phyloP scores from a whole-genome alignment of 495 filamentous ascomycete species.

The Cladorrhinum samala region DNA sequence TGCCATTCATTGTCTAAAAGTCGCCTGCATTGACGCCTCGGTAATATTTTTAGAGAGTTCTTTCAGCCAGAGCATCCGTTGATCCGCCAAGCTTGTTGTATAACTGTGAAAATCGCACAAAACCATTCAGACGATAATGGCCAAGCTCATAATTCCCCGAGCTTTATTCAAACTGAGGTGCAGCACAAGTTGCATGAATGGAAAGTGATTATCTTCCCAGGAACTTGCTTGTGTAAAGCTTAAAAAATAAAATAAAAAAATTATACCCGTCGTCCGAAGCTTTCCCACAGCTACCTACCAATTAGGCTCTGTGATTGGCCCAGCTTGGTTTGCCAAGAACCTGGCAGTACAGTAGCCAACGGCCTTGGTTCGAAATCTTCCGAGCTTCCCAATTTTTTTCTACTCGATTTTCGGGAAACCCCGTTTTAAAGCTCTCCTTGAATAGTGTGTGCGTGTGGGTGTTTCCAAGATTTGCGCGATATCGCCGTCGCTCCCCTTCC shows the following conservation, averaged over 20 bases:
- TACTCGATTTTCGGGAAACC: conserved; percentile 1
- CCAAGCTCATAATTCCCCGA: no score
- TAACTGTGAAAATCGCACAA: background rate
- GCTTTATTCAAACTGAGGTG: no score
- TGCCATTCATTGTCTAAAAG: background rate
- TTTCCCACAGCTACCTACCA: conserved; percentile 12
- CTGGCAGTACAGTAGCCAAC: conserved; percentile 13
- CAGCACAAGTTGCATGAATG: no score
- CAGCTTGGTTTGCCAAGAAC: conserved; percentile 15
- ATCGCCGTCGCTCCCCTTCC: conserved; percentile 18
- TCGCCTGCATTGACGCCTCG: background rate
- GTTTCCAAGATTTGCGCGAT: conserved; percentile 22
- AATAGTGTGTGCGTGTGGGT: background rate
- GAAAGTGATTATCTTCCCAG: no score
- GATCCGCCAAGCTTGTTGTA: no score
- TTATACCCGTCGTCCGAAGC: conserved; percentile 12
- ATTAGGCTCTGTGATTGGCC: conserved; percentile 27
- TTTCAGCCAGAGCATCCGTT: background rate
- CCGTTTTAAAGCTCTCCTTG: background rate
- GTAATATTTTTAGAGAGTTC: background rate
- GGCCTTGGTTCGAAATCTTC: conserved; percentile 32
- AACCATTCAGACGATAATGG: no score
- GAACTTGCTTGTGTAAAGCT: background rate
- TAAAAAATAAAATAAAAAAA: no score
- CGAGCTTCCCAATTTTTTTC: conserved; percentile 30